phyloP scores from a whole-genome alignment of 768 basidiomycete genomes.

The Suillus subalutaceus region DNA sequence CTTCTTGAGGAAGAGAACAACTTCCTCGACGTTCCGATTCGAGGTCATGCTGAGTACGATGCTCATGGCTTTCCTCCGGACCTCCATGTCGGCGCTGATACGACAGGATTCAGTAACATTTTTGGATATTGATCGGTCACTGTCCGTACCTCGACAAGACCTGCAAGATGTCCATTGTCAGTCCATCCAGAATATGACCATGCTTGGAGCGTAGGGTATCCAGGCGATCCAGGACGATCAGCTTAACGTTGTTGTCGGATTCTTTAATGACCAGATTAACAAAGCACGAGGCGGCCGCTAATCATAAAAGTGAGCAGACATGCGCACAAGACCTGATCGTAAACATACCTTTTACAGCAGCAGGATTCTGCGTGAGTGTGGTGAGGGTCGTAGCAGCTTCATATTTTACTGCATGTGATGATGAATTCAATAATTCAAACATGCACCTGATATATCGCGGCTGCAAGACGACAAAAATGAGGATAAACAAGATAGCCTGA shows the following conservation, averaged over 20 bases:
- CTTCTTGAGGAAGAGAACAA: conserved; percentile 96
- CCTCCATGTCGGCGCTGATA: conserved; percentile 92
- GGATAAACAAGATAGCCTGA: conserved; percentile 2
- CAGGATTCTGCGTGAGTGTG: conserved; percentile 90
- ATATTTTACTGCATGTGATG: conserved; percentile 94
- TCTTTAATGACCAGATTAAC: conserved; percentile 92
- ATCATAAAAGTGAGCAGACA: conserved; percentile 9
- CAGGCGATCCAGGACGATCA: conserved; percentile 93
- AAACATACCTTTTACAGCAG: conserved; percentile 85
- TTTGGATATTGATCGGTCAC: neutral
- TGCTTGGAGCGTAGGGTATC: conserved; percentile 82
- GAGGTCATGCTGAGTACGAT: conserved; percentile 94
- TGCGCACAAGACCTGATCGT: neutral
- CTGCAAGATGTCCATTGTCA: conserved; percentile 96
- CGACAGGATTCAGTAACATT: conserved; percentile 5
- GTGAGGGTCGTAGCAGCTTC: conserved; percentile 97
- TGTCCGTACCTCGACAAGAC: conserved; percentile 71
- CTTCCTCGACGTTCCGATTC: conserved; percentile 94
- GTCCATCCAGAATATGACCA: conserved; percentile 83
- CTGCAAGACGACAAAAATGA: conserved; percentile 40
- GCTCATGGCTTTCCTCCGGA: conserved; percentile 86
- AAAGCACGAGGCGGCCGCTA: conserved; percentile 87
- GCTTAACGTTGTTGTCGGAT: conserved; percentile 98
- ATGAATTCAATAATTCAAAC: conserved; percentile 78
- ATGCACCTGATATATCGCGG: conserved; percentile 93